Conservation (phyloP, 192 early-diverging fungal species). For the Coemansia sp. region DNA sequence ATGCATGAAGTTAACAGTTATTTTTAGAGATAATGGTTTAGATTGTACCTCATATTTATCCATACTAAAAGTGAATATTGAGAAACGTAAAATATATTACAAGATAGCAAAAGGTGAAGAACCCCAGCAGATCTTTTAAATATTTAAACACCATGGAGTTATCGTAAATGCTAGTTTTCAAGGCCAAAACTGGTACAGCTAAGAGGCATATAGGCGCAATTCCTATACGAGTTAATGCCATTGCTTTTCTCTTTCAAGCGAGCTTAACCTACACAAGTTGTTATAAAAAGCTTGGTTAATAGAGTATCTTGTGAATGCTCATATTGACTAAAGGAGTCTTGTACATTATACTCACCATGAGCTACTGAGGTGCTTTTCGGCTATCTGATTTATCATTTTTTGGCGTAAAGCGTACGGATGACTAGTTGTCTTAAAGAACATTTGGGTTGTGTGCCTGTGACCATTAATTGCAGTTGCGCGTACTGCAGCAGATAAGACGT, state of each 20-base stretch:
- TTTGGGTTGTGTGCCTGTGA: constrained; percentile 25
- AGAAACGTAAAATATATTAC: not conserved
- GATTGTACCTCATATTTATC: constrained; percentile 6
- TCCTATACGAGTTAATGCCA: constrained; percentile 1
- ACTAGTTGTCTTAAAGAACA: constrained; percentile 27
- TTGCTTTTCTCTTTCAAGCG: constrained; percentile 7
- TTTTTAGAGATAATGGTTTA: not conserved
- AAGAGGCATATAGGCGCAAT: not conserved
- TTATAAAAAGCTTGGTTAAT: constrained; percentile 1
- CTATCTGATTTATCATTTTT: constrained; percentile 39
- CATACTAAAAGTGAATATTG: not conserved
- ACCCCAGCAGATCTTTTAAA: not conserved
- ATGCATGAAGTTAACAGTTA: not conserved
- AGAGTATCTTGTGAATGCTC: not conserved
- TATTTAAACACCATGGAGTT: not conserved
- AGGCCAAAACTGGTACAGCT: not conserved
- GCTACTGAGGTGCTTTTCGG: constrained; percentile 25
- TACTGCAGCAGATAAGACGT: constrained; percentile 72
- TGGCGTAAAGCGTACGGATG: constrained; percentile 46
- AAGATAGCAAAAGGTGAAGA: not conserved
- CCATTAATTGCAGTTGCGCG: constrained; percentile 83
- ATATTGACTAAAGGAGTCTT: not conserved
- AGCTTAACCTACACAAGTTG: constrained; percentile 4
- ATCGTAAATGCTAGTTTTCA: not conserved
- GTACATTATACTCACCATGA: constrained; percentile 23